These are phyloP conservation scores for Ganoderma boninense DNA, from an alignment of 1,284 basidiomycete species.

Conservation along the genomic window DNA sequence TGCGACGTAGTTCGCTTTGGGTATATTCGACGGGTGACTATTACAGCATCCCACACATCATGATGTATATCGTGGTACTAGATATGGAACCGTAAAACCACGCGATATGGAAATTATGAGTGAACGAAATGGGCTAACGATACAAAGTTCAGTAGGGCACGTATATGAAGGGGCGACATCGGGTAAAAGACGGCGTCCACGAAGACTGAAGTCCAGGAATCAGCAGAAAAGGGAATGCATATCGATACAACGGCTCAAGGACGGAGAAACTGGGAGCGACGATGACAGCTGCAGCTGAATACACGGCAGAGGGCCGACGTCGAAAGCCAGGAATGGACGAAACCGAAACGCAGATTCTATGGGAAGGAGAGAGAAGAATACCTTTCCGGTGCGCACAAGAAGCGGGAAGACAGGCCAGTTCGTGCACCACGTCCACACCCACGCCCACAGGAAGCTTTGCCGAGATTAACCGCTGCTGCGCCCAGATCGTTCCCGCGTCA, in stretches of 20 bases:
- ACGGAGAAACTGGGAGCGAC: constrained; percentile 1
- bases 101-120: background rate
- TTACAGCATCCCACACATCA: background rate
- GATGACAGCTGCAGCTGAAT: too few species aligned
- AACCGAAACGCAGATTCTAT: background rate
- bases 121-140: constrained; percentile 5
- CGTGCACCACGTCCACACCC: background rate
- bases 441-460: constrained; percentile 7
- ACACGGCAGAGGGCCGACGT: background rate
- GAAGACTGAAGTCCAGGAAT: background rate
- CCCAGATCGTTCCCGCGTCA: constrained; percentile 16
- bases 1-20: too few species aligned
- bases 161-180: constrained; percentile 3
- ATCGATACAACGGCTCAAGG: constrained; percentile 25
- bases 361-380: constrained; percentile 2
- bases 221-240: background rate
- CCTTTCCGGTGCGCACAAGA: background rate
- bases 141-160: constrained; percentile 19
- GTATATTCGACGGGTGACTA: background rate
- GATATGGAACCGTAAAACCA: background rate
- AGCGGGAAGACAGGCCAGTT: constrained; percentile 6
- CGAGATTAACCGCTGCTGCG: constrained; percentile 26
- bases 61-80: too few species aligned
- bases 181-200: background rate
- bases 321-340: background rate